Conservation (phyloP, 2,329 filamentous ascomycete species). For the Aureobasidium sp. region DNA sequence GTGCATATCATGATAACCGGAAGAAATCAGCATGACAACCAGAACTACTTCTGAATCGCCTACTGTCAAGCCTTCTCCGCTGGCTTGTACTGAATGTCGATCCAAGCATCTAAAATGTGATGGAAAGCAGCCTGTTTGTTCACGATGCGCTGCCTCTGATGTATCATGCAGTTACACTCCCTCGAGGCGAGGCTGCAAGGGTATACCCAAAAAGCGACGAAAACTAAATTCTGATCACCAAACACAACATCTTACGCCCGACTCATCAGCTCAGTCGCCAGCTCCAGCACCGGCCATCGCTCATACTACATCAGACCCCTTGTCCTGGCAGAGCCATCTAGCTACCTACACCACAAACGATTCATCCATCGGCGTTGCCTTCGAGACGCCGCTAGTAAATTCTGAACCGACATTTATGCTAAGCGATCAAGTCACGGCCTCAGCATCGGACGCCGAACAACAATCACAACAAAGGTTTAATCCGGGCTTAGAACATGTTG, state of each 20-base stretch:
- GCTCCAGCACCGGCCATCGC: conserved; percentile 43
- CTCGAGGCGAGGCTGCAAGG: conserved; percentile 69
- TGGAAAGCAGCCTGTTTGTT: conserved; percentile 58
- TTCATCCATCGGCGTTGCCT: neutral
- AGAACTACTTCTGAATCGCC: neutral
- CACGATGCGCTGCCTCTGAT: conserved; percentile 54
- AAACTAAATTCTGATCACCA: conserved; percentile 39
- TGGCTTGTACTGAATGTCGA: conserved; percentile 38
- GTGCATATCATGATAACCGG: neutral
- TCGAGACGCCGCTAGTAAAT: neutral
- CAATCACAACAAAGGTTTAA: neutral
- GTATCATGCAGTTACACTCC: conserved; percentile 66
- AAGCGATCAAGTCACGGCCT: neutral
- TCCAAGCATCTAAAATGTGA: conserved; percentile 70
- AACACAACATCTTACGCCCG: conserved; percentile 45
- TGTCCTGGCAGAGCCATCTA: conserved; percentile 50
- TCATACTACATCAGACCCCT: conserved; percentile 36
- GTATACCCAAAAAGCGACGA: conserved; percentile 44
- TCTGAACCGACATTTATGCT: neutral
- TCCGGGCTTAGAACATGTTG: conserved; percentile 32
- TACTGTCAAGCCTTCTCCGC: conserved; percentile 7
- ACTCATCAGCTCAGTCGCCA: conserved; percentile 38
- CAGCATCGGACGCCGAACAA: neutral
- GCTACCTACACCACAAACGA: conserved; percentile 24
- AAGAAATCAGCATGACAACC: neutral